Evolutionary conservation across 805 yeast species (phyloP).

Genomic region (Metschnikowia anglica): DNA sequence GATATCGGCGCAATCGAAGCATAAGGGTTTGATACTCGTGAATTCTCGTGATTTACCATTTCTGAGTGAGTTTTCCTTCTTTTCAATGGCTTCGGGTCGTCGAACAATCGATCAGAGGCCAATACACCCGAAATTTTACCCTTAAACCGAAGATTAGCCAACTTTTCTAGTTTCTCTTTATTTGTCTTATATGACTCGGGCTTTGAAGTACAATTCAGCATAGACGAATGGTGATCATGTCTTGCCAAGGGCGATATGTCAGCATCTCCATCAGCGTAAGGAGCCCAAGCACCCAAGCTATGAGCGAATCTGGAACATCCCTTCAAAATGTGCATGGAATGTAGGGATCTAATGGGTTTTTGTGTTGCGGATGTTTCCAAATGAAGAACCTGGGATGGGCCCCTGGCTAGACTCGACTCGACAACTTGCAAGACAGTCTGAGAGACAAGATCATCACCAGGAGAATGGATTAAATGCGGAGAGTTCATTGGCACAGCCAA

Average conservation of each 20-base stretch:
- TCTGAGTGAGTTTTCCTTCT: constrained; percentile 19
- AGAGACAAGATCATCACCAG: constrained; percentile 41
- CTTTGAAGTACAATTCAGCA: constrained; percentile 20
- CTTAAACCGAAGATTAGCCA: constrained; percentile 61
- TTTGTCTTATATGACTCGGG: constrained; percentile 14
- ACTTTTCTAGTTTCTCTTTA: constrained; percentile 28
- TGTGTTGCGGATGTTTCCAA: constrained; percentile 39
- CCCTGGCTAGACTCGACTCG: constrained; percentile 49
- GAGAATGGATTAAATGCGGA: constrained; percentile 62
- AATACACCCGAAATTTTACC: constrained; percentile 47
- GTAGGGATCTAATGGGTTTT: constrained; percentile 44
- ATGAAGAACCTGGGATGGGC: constrained; percentile 41
- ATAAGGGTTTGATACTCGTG: constrained; percentile 30
- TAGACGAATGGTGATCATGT: constrained; percentile 39
- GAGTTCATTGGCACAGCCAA: constrained; percentile 67
- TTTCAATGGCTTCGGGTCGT: constrained; percentile 30
- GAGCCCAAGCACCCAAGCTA: constrained; percentile 69
- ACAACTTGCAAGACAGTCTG: constrained; percentile 60
- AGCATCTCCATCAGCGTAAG: constrained; percentile 65
- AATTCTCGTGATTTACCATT: not conserved
- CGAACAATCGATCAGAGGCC: constrained; percentile 38
- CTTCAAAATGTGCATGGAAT: constrained; percentile 54
- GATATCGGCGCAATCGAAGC: constrained; percentile 61
- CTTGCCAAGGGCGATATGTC: constrained; percentile 64
- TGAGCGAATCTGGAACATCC: constrained; percentile 63